Conservation (phyloP, 2,329 filamentous ascomycete species). For the Chalara sp. region DNA sequence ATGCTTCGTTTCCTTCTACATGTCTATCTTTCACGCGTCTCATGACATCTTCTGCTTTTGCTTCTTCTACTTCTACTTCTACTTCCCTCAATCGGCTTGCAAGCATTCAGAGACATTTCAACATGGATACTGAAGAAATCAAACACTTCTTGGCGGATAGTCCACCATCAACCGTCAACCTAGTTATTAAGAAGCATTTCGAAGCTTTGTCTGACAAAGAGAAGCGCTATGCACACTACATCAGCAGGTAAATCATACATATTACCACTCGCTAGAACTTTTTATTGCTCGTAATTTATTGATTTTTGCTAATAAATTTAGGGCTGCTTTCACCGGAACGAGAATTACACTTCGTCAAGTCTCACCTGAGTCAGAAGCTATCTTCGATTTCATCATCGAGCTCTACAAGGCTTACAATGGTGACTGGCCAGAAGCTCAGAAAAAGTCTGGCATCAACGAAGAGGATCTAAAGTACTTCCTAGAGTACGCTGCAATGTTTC, state of each 20-base stretch:
- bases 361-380: constrained; percentile 73
- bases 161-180: constrained; percentile 78
- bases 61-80: constrained; percentile 1
- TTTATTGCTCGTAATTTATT: no score
- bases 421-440: constrained; percentile 62
- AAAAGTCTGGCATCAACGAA: constrained; percentile 56
- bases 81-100: constrained; percentile 15
- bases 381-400: constrained; percentile 74
- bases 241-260: constrained; percentile 55
- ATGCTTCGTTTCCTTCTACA: no score
- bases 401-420: constrained; percentile 61
- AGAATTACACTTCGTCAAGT: constrained; percentile 75
- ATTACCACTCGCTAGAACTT: no score
- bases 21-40: no score
- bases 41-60: neutral
- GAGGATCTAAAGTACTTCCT: constrained; percentile 63
- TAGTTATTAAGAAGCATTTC: constrained; percentile 92
- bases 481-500: constrained; percentile 71
- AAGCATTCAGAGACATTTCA: constrained; percentile 16
- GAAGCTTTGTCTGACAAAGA: constrained; percentile 67
- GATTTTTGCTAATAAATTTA: constrained; percentile 28
- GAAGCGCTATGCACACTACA: constrained; percentile 87
- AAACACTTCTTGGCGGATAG: constrained; percentile 84
- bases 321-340: constrained; percentile 70
- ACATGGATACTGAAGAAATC: constrained; percentile 53